Percentiles rank a stretch among this genome's conserved stretches.
Conservation (phyloP, 2,329 filamentous ascomycete genomes). For the Fusarium acutatum region DNA sequence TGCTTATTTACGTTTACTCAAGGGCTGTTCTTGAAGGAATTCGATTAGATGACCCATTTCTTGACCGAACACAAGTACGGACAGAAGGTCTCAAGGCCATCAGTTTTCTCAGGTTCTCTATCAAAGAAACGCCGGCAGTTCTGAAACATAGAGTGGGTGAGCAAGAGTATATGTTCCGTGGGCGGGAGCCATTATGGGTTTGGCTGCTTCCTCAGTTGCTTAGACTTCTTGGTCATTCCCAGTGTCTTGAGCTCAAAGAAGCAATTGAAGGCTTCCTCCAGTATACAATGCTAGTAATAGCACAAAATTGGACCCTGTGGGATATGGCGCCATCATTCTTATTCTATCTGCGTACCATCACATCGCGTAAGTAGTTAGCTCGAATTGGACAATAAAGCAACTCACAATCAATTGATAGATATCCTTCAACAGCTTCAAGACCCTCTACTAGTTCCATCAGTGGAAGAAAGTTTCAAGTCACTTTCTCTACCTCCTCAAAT, state of each 20-base stretch:
- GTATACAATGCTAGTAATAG: constrained; percentile 56
- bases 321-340: constrained; percentile 53
- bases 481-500: constrained; percentile 51
- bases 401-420: constrained; percentile 34
- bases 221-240: constrained; percentile 62
- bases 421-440: constrained; percentile 49
- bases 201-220: constrained; percentile 70
- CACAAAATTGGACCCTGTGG: constrained; percentile 59
- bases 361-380: constrained; percentile 52
- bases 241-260: constrained; percentile 57
- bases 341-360: constrained; percentile 58
- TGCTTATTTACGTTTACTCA: constrained; percentile 84
- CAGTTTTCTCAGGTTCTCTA: constrained; percentile 77
- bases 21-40: constrained; percentile 79
- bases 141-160: constrained; percentile 58
- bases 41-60: constrained; percentile 74
- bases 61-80: constrained; percentile 62
- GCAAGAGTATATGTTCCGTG: constrained; percentile 59
- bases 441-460: constrained; percentile 38
- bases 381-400: background rate
- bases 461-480: constrained; percentile 39
- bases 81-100: constrained; percentile 76
- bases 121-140: constrained; percentile 78
- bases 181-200: constrained; percentile 69
- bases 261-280: constrained; percentile 64